phyloP scores from a whole-genome alignment of 768 basidiomycete species.

The Tylopilus rubrobrunneus region DNA sequence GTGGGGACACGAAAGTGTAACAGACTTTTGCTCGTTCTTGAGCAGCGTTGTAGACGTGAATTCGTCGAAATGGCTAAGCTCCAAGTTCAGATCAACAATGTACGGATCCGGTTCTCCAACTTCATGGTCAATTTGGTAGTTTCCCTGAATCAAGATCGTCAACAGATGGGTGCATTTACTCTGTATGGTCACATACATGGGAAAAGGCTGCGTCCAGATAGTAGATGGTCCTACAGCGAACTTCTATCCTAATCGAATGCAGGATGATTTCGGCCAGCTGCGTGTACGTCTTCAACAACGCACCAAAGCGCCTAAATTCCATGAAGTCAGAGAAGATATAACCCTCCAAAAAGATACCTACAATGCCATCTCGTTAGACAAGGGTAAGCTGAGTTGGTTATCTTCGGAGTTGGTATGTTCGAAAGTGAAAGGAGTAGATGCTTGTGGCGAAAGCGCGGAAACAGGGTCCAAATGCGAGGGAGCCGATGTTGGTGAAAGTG shows the following conservation, averaged over 20 bases:
- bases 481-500: slow-evolving; percentile 48
- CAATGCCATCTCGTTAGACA: slow-evolving; percentile 89
- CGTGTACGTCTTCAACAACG: slow-evolving; percentile 84
- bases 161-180: slow-evolving; percentile 1
- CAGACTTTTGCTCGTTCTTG: slow-evolving; percentile 63
- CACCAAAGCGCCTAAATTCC: slow-evolving; percentile 75
- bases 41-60: slow-evolving; percentile 60
- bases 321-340: slow-evolving; percentile 3
- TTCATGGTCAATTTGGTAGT: slow-evolving; percentile 78
- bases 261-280: slow-evolving; percentile 85
- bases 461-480: slow-evolving; percentile 44
- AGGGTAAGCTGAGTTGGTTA: slow-evolving; percentile 62
- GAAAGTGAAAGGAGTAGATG: slow-evolving; percentile 44
- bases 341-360: slow-evolving; percentile 37
- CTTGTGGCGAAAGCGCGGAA: slow-evolving; percentile 39
- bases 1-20: slow-evolving; percentile 6
- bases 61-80: slow-evolving; percentile 75
- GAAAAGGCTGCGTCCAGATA: slow-evolving; percentile 78
- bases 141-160: slow-evolving; percentile 52
- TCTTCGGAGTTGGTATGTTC: slow-evolving; percentile 35
- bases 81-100: slow-evolving; percentile 78
- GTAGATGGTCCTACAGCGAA: slow-evolving; percentile 79
- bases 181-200: slow-evolving; percentile 45
- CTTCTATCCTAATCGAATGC: slow-evolving; percentile 82
- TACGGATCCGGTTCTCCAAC: slow-evolving; percentile 90